phyloP scores from a whole-genome alignment of 306 rosid genomes.

The Cajanus cajan region DNA sequence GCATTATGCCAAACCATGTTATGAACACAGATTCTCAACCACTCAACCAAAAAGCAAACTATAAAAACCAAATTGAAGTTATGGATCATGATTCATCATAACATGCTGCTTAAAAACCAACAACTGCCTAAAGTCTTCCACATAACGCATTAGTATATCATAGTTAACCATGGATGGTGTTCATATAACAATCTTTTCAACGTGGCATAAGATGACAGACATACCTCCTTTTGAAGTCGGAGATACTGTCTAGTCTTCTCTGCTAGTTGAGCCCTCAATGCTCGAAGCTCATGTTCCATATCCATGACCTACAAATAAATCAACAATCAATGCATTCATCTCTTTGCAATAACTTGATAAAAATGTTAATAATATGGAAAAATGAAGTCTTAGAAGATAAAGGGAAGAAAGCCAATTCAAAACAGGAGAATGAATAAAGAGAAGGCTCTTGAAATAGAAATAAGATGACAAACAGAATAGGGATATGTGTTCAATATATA shows the following conservation, averaged over 20 bases:
- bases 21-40: background rate
- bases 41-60: background rate
- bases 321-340: conserved; percentile 19
- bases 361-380: conserved; percentile 13
- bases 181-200: background rate
- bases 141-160: background rate
- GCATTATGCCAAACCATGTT: background rate
- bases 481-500: background rate
- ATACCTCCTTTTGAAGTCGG: conserved; percentile 87
- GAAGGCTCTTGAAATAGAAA: background rate
- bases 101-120: conserved; percentile 2
- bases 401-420: conserved; percentile 5
- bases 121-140: background rate
- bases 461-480: background rate
- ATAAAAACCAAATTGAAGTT: background rate
- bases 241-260: conserved; percentile 85
- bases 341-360: conserved; percentile 20
- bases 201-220: conserved; percentile 24
- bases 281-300: conserved; percentile 96
- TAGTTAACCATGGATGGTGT: background rate
- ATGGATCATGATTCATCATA: background rate
- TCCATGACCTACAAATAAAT: conserved; percentile 81
- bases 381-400: conserved; percentile 10
- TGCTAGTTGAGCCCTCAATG: conserved; percentile 84
- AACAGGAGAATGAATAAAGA: background rate